Conservation (phyloP, 2,329 filamentous ascomycete genomes). For the Colletotrichum brevisporum region DNA sequence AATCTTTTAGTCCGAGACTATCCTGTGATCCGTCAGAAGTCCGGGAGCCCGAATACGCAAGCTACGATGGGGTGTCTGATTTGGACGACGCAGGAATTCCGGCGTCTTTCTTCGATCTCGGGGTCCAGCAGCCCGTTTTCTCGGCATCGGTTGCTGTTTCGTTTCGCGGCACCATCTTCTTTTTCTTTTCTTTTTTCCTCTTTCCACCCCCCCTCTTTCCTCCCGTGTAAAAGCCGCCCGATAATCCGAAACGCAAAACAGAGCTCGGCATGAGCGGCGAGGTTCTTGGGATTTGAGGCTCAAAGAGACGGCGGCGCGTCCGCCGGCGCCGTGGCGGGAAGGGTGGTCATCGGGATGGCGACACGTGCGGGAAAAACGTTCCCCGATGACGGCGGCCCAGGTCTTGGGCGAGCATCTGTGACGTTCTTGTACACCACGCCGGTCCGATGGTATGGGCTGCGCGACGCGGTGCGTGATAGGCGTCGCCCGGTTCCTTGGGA, state of each 20-base stretch:
- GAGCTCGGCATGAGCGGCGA: background rate
- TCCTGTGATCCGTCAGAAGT: no score
- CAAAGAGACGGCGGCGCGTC: background rate
- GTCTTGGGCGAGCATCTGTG: background rate
- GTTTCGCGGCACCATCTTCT: background rate
- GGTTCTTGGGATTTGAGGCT: background rate
- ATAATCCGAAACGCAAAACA: background rate
- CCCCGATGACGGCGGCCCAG: background rate
- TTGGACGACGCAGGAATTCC: slow-evolving; percentile 13
- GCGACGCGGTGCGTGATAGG: background rate
- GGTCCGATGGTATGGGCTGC: background rate
- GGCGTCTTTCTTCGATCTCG: slow-evolving; percentile 23
- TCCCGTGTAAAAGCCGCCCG: background rate
- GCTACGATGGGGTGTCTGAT: no score
- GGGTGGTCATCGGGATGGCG: slow-evolving; percentile 2
- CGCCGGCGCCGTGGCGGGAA: no score
- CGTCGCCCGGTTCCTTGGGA: background rate
- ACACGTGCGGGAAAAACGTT: background rate
- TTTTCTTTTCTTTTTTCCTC: background rate
- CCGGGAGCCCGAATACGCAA: no score
- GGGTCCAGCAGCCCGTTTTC: background rate
- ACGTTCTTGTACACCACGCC: background rate
- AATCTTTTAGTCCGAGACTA: no score
- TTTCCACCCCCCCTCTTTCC: no score
- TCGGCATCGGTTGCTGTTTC: background rate